Percentiles rank a stretch among this genome's conserved stretches.
These are phyloP conservation scores for Sporothrix variecibatus DNA, from an alignment of 2,329 filamentous ascomycete species.

Conservation along the genomic window DNA sequence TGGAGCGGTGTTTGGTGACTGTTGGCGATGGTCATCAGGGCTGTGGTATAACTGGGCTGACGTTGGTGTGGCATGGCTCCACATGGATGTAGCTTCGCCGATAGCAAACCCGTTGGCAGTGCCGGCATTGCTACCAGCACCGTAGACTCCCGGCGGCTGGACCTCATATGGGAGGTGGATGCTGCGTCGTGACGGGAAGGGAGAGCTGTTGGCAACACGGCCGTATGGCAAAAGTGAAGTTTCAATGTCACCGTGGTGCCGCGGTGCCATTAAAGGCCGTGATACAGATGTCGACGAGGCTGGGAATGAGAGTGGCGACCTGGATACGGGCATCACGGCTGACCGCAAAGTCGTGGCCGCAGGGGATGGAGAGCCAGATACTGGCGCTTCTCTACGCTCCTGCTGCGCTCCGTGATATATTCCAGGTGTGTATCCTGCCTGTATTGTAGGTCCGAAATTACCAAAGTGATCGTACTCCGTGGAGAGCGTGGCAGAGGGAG, in stretches of 20 bases:
- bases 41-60: slow-evolving; percentile 20
- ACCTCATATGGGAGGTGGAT: slow-evolving; percentile 39
- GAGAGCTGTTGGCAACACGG: slow-evolving; percentile 41
- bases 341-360: slow-evolving; percentile 31
- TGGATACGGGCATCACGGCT: slow-evolving; percentile 37
- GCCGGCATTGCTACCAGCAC: slow-evolving; percentile 32
- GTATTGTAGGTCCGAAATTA: slow-evolving; percentile 47
- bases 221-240: slow-evolving; percentile 38
- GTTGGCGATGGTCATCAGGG: slow-evolving; percentile 14
- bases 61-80: slow-evolving; percentile 38
- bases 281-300: slow-evolving; percentile 26
- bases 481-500: slow-evolving; percentile 50
- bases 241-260: slow-evolving; percentile 44
- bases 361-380: slow-evolving; percentile 16
- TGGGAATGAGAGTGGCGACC: slow-evolving; percentile 39
- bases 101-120: slow-evolving; percentile 41
- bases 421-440: slow-evolving; percentile 48
- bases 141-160: slow-evolving; percentile 34
- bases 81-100: slow-evolving; percentile 41
- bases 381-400: background rate
- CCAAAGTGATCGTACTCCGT: slow-evolving; percentile 55
- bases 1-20: background rate
- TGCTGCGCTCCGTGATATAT: slow-evolving; percentile 46
- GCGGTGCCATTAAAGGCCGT: slow-evolving; percentile 36
- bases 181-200: slow-evolving; percentile 46